A percentile compares a stretch with the other conserved stretches of the same genome.
Evolutionary conservation across 2,329 filamentous ascomycete genomes (phyloP).

Genomic region (Scytalidium lignicola): DNA sequence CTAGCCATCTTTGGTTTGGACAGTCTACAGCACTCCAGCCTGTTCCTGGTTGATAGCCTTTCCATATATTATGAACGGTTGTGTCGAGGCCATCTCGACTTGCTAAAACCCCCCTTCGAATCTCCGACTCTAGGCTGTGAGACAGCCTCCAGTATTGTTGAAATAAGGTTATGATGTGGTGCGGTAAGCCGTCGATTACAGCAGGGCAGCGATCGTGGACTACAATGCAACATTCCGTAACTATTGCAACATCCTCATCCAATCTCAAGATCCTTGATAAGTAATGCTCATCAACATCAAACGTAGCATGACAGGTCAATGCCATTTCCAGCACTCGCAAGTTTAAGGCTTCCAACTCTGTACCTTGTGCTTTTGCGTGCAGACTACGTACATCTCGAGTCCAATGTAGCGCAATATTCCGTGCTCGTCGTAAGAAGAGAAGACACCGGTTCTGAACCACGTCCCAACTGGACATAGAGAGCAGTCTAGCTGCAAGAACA

Average conservation of each 20-base stretch:
- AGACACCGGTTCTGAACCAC: conserved; percentile 24
- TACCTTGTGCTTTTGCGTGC: conserved; percentile 12
- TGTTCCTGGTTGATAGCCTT: conserved; percentile 19
- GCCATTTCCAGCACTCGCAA: conserved; percentile 33
- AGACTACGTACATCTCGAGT: conserved; percentile 12
- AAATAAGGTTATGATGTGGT: conserved; percentile 22
- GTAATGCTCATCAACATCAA: conserved; percentile 34
- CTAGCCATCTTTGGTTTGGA: conserved; percentile 30
- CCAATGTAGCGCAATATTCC: conserved; percentile 36
- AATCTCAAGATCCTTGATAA: conserved; percentile 24
- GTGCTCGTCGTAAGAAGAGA: conserved; percentile 25
- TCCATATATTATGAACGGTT: conserved; percentile 23
- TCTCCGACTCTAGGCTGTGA: conserved; percentile 12
- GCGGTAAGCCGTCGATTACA: conserved; percentile 34
- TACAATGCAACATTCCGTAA: conserved; percentile 33
- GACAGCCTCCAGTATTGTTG: conserved; percentile 6
- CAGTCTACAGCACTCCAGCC: conserved; percentile 19
- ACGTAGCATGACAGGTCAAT: conserved; percentile 38
- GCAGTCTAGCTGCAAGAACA: conserved; percentile 35
- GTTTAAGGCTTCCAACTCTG: conserved; percentile 28
- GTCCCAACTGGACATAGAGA: conserved; percentile 31
- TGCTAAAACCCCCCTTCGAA: conserved; percentile 14
- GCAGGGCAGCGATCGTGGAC: conserved; percentile 33
- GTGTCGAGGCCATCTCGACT: conserved; percentile 18
- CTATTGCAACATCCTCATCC: conserved; percentile 23